Evolutionary conservation across 768 basidiomycete genomes (phyloP).

Genomic region (Lenzites betulinus): DNA sequence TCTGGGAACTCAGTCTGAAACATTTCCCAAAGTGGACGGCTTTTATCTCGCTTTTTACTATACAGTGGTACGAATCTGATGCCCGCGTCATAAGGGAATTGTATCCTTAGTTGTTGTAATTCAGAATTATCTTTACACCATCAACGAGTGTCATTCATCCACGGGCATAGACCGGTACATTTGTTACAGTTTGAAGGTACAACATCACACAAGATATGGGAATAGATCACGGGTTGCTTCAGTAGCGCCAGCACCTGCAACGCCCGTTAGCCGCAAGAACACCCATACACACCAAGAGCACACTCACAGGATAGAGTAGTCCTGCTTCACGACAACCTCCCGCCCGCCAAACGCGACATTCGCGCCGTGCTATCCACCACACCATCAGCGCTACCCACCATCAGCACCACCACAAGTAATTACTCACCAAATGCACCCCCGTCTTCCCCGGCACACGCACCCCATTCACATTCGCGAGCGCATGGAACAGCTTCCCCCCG

Average conservation of each 20-base stretch:
- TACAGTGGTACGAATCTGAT: not conserved
- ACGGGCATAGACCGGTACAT: not conserved
- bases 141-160: not conserved
- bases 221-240: not conserved
- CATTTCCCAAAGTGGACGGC: not conserved
- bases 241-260: constrained; percentile 41
- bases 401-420: not conserved
- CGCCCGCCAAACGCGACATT: constrained; percentile 42
- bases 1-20: constrained; percentile 10
- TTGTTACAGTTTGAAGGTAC: not conserved
- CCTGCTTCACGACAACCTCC: constrained; percentile 40
- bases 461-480: constrained; percentile 51
- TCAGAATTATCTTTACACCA: too few species aligned
- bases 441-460: constrained; percentile 74
- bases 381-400: not conserved
- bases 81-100: too few species aligned
- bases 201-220: too few species aligned
- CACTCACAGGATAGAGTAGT: constrained; percentile 49
- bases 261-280: not conserved
- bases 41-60: too few species aligned
- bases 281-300: not conserved
- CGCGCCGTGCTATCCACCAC: constrained; percentile 39
- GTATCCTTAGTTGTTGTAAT: too few species aligned
- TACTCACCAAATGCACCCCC: constrained; percentile 63
- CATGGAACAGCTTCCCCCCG: constrained; percentile 71